A percentile compares a stretch with the other conserved stretches of the same genome.
Conservation (phyloP, 179 eudicot species). For the Nepenthes alata region DNA sequence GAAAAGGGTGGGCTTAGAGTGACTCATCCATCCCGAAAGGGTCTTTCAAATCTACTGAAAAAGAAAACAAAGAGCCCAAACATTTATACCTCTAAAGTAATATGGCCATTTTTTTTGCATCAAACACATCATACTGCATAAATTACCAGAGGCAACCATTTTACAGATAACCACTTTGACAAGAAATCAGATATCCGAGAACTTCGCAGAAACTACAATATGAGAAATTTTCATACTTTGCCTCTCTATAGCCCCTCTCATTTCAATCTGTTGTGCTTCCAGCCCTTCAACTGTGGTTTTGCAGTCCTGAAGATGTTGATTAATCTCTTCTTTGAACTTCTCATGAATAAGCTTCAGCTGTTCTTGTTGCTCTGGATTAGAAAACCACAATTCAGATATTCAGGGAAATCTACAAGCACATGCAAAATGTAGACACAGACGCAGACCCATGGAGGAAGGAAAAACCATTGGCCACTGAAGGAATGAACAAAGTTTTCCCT, state of each 20-base stretch:
- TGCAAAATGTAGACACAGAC: not conserved
- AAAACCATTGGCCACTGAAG: not conserved
- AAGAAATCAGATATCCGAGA: no score
- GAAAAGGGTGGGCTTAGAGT: no score
- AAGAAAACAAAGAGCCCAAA: not conserved
- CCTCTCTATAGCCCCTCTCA: conserved; percentile 46
- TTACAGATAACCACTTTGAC: not conserved
- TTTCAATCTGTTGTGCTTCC: conserved; percentile 46
- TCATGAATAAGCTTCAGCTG: conserved; percentile 44
- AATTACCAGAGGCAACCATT: not conserved
- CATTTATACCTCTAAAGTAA: not conserved
- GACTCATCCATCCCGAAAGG: no score
- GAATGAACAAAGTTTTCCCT: not conserved
- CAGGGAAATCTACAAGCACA: conserved; percentile 4
- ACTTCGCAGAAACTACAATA: not conserved
- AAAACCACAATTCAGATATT: conserved; percentile 5
- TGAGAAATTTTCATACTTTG: conserved; percentile 38
- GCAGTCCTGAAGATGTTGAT: conserved; percentile 50
- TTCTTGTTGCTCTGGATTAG: conserved; percentile 56
- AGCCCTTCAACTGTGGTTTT: conserved; percentile 46
- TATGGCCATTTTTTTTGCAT: not conserved
- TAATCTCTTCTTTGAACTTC: conserved; percentile 56
- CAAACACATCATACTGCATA: not conserved
- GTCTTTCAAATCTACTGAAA: not conserved
- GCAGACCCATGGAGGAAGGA: not conserved